Base-by-base conservation (phyloP, 768 basidiomycete genomes). In the Tricholoma terreum region DNA sequence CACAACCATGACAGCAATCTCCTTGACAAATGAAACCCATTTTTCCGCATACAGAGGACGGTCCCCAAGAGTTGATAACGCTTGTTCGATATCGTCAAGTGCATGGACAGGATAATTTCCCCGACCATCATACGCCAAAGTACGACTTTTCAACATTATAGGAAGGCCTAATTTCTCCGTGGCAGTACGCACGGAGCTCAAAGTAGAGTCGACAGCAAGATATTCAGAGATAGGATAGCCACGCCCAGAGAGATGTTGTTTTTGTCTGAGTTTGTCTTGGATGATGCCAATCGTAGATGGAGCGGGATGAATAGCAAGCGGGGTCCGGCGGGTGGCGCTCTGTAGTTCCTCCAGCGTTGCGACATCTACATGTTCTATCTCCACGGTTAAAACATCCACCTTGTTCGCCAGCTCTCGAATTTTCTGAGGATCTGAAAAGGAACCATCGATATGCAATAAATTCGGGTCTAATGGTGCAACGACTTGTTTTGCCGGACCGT, bases 1-100 rank as follows among this genome's bases (percentile, higher is more conserved):
- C 2, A 97, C 95, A 10, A 98, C 97, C 91, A 99, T 97, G 34
- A 98, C 94, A 0, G 97, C 94, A 33, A 98, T 87, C 71, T 98
- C 97, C 64, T 87, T 88, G 12, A 76, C 72, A 66, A 98, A 98
- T 0, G 87, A 84, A 0, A 94, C 90, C 89, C 92, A 97, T 66
- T 88, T 90, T 70, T 99, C 97, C 0, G 94, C 96, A 65, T 98
- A 99, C 3, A 98, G 74, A 0, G 90, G 86, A 2, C 91, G 78
- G 56, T 86, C 78, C 2, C 77, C 80, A 12, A 93, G 83, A 1
- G 76, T 70, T 0, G 73, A 59, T 33, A 85, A 76, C 1, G 84
- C 81, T 15, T 84, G 77, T 48, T 75, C 71, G 2, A 77, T 77
- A 31, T 89, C 77, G 8, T 77, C 72, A 8, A 80, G 58, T 15